These are phyloP conservation scores for Trichophyton benhamiae DNA, from an alignment of 2,329 filamentous ascomycete genomes.

Conservation along the genomic window DNA sequence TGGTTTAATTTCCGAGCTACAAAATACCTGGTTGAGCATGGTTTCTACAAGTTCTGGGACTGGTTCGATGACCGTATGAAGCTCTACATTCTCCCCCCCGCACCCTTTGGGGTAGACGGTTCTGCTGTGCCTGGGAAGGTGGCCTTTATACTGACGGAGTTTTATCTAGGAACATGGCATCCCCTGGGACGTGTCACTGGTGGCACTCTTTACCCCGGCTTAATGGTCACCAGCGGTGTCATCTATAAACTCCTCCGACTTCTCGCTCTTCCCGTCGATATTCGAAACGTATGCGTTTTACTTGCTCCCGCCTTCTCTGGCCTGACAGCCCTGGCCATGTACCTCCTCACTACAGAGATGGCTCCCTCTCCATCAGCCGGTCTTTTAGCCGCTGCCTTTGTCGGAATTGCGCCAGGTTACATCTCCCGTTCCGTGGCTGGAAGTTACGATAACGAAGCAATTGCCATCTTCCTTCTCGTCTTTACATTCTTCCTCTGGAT, in stretches of 20 bases:
- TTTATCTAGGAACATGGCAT: constrained; percentile 72
- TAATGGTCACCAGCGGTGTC: constrained; percentile 96
- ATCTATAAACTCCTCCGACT: constrained; percentile 91
- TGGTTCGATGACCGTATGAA: constrained; percentile 92
- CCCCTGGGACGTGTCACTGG: constrained; percentile 95
- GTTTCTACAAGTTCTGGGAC: constrained; percentile 98
- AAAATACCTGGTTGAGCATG: constrained; percentile 92
- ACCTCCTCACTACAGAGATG: constrained; percentile 96
- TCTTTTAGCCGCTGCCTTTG: constrained; percentile 85
- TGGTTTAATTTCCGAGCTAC: constrained; percentile 99
- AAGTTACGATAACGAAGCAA: constrained; percentile 98
- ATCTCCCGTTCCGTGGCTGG: constrained; percentile 96
- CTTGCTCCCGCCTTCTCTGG: constrained; percentile 91
- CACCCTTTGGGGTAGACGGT: no score
- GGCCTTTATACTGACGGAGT: neutral
- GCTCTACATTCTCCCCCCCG: constrained; percentile 7
- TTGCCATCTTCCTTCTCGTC: constrained; percentile 95
- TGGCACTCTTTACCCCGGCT: constrained; percentile 92
- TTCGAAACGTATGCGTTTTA: constrained; percentile 95
- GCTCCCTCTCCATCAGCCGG: constrained; percentile 87
- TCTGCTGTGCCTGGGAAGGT: neutral
- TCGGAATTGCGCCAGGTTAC: constrained; percentile 95
- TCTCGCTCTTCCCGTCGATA: constrained; percentile 86
- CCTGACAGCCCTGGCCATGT: constrained; percentile 81
- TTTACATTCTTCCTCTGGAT: constrained; percentile 99